phyloP scores from a whole-genome alignment of 2,329 filamentous ascomycete genomes.

The Diplodia sapinea region DNA sequence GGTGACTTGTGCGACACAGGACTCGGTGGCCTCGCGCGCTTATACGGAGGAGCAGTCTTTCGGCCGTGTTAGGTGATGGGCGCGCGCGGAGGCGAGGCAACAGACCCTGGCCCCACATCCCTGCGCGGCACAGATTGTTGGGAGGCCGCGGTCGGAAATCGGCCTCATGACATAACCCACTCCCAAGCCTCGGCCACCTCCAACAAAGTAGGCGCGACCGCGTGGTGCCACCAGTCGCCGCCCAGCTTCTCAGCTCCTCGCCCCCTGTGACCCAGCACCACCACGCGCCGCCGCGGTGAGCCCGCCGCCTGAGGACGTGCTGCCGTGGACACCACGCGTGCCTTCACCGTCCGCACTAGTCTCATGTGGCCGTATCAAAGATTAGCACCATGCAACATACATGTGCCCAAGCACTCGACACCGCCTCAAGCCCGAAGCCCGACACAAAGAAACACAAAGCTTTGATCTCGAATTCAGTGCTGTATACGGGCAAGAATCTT shows the following conservation, averaged over 20 bases:
- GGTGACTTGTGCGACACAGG: slow-evolving; percentile 14
- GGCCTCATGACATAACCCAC: slow-evolving; percentile 19
- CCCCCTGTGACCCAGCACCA: slow-evolving; percentile 13
- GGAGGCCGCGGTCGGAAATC: slow-evolving; percentile 15
- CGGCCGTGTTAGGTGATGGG: slow-evolving; percentile 8
- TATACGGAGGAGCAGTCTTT: slow-evolving; percentile 3
- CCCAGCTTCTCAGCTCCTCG: background rate
- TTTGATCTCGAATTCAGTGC: background rate
- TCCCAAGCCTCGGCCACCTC: slow-evolving; percentile 4
- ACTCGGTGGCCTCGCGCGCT: background rate
- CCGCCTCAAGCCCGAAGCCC: too few relatives aligned
- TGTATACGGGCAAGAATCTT: background rate
- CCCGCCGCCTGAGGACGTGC: background rate
- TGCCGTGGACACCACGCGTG: slow-evolving; percentile 14
- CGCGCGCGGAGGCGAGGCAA: slow-evolving; percentile 5
- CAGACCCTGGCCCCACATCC: slow-evolving; percentile 17
- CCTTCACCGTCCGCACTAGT: slow-evolving; percentile 8
- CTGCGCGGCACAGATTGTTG: slow-evolving; percentile 20
- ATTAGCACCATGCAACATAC: background rate
- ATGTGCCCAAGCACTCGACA: background rate
- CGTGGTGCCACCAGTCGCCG: background rate
- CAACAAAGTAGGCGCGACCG: slow-evolving; percentile 5
- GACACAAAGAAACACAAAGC: too few relatives aligned
- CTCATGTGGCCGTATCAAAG: background rate
- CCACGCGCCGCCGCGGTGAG: background rate